These are phyloP conservation scores for Davidsoniella eucalypti DNA, from an alignment of 2,329 filamentous ascomycete species.

Conservation along the genomic window DNA sequence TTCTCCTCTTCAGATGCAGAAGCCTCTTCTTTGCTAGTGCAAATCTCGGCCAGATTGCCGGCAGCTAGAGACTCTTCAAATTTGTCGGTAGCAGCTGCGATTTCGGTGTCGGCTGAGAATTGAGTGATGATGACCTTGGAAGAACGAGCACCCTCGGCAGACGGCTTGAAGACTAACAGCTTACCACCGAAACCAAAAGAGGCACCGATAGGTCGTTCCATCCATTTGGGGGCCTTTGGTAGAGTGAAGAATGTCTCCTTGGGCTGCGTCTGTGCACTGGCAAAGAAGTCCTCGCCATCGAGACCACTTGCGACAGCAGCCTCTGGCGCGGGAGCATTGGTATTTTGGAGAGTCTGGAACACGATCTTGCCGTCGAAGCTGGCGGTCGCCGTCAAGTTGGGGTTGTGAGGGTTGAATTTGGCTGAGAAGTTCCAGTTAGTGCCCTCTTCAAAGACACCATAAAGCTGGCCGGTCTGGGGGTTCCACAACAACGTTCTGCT, in stretches of 20 bases:
- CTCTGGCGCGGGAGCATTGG: slow-evolving; percentile 60
- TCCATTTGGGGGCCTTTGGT: slow-evolving; percentile 74
- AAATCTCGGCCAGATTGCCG: slow-evolving; percentile 64
- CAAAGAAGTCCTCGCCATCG: slow-evolving; percentile 93
- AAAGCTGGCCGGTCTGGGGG: slow-evolving; percentile 70
- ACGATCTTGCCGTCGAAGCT: slow-evolving; percentile 96
- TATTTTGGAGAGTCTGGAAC: slow-evolving; percentile 86
- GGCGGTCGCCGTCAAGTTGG: slow-evolving; percentile 80
- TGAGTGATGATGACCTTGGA: slow-evolving; percentile 72
- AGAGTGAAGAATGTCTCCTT: slow-evolving; percentile 83
- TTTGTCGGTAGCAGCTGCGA: slow-evolving; percentile 68
- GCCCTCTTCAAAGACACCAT: slow-evolving; percentile 88
- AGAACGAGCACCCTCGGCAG: slow-evolving; percentile 42
- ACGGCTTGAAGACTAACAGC: slow-evolving; percentile 52
- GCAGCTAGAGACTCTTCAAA: slow-evolving; percentile 71
- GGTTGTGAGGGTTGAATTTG: slow-evolving; percentile 84
- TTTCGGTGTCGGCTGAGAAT: slow-evolving; percentile 75
- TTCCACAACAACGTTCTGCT: slow-evolving; percentile 95
- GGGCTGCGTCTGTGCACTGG: slow-evolving; percentile 78
- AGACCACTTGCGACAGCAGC: slow-evolving; percentile 49
- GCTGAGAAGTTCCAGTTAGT: slow-evolving; percentile 99
- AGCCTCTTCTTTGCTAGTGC: slow-evolving; percentile 57
- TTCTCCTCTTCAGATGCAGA: slow-evolving; percentile 81
- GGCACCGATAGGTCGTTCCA: slow-evolving; percentile 67
- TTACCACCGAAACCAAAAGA: slow-evolving; percentile 95